Conservation (phyloP, 2,329 filamentous ascomycete genomes). For the Fonsecaea multimorphosa region DNA sequence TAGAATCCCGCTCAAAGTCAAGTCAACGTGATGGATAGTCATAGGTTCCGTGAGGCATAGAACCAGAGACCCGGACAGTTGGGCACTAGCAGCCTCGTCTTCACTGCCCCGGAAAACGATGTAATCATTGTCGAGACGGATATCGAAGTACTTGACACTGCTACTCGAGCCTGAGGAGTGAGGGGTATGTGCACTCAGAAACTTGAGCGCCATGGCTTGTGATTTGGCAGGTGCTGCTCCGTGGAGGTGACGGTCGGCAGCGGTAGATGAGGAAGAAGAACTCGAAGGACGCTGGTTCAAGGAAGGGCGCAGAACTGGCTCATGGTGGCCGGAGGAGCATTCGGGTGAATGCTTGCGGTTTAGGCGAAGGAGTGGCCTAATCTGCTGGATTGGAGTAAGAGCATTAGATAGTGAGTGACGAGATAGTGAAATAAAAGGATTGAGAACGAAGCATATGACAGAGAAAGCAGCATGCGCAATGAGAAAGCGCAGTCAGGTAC, state of each 20-base stretch:
- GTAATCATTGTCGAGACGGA: constrained; percentile 75
- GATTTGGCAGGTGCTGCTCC: constrained; percentile 24
- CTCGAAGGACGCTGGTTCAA: constrained; percentile 29
- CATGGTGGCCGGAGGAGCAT: constrained; percentile 33
- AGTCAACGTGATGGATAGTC: constrained; percentile 73
- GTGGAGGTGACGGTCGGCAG: constrained; percentile 33
- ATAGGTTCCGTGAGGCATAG: constrained; percentile 73
- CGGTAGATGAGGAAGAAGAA: constrained; percentile 20
- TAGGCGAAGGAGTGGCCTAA: constrained; percentile 29
- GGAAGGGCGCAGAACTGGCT: constrained; percentile 28
- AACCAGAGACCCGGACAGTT: constrained; percentile 75
- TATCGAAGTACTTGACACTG: constrained; percentile 58
- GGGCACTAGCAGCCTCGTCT: constrained; percentile 75
- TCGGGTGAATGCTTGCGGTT: constrained; percentile 36
- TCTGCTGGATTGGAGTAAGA: constrained; percentile 19
- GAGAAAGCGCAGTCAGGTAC: constrained; percentile 4
- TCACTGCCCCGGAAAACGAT: constrained; percentile 78
- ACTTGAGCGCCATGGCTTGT: constrained; percentile 53
- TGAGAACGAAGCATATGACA: constrained; percentile 16
- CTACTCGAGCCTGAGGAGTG: constrained; percentile 47
- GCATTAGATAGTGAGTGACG: constrained; percentile 28
- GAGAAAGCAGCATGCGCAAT: constrained; percentile 14
- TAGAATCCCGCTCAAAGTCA: constrained; percentile 73
- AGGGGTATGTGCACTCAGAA: constrained; percentile 48
- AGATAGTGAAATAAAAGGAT: constrained; percentile 11